Evolutionary conservation across 345 rosid species (phyloP), one percentile per base, ranked within the genome.

Genomic region (Kernera saxatilis): DNA sequence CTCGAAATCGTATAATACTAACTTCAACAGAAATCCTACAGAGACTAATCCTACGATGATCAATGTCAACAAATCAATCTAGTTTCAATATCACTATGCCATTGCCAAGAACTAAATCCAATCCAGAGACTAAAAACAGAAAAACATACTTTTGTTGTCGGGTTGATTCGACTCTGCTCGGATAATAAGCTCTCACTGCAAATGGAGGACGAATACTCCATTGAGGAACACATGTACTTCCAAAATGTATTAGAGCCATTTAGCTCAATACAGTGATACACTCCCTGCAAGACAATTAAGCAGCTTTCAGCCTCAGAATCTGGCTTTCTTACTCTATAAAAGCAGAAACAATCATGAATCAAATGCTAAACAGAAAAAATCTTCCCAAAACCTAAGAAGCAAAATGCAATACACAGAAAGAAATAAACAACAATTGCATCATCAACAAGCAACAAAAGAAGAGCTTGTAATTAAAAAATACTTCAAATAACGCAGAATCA

Each of bases 181-280:
- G 80, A 7, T 71, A 36, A 78, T 68, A 79, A 70, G 87, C 82
- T 70, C 77, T 77, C 14, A 82, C 36, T 30, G 72, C 30, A 29
- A 73, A 76, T 61, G 80, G 92, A 65, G 97, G 77, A 45, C 64
- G 96, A 54, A 80, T 70, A 66, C 91, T 87, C 93, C 88, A 89
- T 70, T 89, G 98, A 75, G 95, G 79, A 62, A 86, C 84, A 27
- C 81, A 83, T 8, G 92, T 76, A 68, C 81, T 88, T 80, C 93
- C 96, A 79, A 80, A 88, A 62, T 88, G 90, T 80, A 84, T 56
- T 21, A 87, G 67, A 57, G 96, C 97, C 98, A 93, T 90, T 13
- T 45, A 44, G 64, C 76, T 54, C 55, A 17, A 54, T 8, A 30
- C 45, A 49, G 43, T n/a, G n/a, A 54, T 67, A 60, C 60, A 53